Base-by-base conservation (phyloP, 306 rosid genomes). In the Luffa aegyptiaca region DNA sequence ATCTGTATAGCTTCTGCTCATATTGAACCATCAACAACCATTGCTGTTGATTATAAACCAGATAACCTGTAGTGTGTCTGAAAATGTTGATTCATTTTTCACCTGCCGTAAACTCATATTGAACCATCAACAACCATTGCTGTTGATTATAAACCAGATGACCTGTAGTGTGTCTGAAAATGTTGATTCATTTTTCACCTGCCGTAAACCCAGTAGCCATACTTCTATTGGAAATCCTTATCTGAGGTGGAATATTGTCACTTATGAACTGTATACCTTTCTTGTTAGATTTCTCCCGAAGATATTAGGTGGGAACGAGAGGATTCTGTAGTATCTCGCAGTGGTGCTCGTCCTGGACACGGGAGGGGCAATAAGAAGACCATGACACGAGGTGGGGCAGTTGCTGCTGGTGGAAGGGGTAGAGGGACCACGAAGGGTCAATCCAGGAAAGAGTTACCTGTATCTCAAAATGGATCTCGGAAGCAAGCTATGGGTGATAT, bases 281-380 rank as follows among this genome's bases (percentile, higher is more conserved):
- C 12, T 5, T 31, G 35, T 64, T 64, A 93, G 98, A 93, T 93
- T 44, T 88, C 94, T 33, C 93, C 87, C 10, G 88, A 90, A 66
- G 98, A 93, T 84, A 90, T 93, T 65, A 86, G 84, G 74, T 93
- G 98, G 98, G 94, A 88, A 51, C 90, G 88, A 68, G 94, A 85
- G 64, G 92, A 85, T 87, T 83, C 91, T 41, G 88, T 88, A 59
- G 81, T 91, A 71, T 72, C 90, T 51, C 88, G 77, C 49, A 84
- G 84, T 75, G 88, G 87, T 20, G 88, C 89, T 12, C 89, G 84
- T 48, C 86, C 90, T 59, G 94, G 89, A 80, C 76, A 88, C 1
- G 93, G 93, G 58, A 91, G 87, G 79, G 97, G 94, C 61, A 55
- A 75, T 53, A 93, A 91, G 84, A 93, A 88, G 82, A 72, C 96